phyloP scores from a whole-genome alignment of 192 early-diverging fungal species.

The Cladochytrium replicatum region DNA sequence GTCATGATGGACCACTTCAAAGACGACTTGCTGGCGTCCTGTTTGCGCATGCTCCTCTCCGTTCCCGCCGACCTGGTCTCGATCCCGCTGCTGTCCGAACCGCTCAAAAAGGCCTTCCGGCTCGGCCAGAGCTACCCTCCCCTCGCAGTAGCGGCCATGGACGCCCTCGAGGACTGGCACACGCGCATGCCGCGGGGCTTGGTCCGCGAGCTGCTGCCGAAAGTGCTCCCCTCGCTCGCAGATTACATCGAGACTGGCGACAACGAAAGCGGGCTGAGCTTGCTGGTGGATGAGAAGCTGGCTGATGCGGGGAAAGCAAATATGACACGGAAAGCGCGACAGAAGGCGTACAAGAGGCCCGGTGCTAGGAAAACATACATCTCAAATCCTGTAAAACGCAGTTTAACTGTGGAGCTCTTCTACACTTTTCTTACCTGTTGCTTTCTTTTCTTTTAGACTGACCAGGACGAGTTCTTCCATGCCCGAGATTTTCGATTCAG shows the following conservation, averaged over 20 bases:
- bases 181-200: conserved; percentile 6
- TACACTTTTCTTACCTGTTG: no score
- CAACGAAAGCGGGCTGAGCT: no score
- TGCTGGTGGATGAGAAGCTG: conserved; percentile 35
- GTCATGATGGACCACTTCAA: conserved; percentile 55
- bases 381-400: neutral
- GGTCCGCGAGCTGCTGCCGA: conserved; percentile 17
- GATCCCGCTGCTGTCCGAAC: conserved; percentile 35
- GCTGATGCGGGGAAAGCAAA: conserved; percentile 18
- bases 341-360: neutral
- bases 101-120: conserved; percentile 53
- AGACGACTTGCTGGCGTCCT: conserved; percentile 63
- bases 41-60: conserved; percentile 52
- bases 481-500: conserved; percentile 48
- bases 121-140: conserved; percentile 56
- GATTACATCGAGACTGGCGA: conserved; percentile 44
- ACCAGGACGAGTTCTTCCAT: no score
- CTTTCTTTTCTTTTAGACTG: no score
- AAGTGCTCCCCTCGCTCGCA: conserved; percentile 49
- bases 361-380: neutral
- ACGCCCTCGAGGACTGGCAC: conserved; percentile 50
- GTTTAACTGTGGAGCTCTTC: no score
- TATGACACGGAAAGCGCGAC: conserved; percentile 7
- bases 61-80: conserved; percentile 48
- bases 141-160: conserved; percentile 49